Base-by-base conservation (phyloP, 2,329 filamentous ascomycete species). In the Fusarium sp. region DNA sequence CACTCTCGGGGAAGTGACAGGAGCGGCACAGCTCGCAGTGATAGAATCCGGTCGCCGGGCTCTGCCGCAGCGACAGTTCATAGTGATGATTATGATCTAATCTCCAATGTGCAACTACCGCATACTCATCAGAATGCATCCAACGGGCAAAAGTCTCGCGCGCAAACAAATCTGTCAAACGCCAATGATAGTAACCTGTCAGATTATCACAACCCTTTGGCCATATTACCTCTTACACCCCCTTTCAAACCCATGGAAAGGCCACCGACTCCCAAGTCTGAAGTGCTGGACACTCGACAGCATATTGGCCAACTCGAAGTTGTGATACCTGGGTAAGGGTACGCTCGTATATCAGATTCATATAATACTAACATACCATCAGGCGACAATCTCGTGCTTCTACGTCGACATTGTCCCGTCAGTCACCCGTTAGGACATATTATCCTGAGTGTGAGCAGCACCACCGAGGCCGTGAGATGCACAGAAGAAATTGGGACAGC, bases 51-150 rank as follows among this genome's bases (percentile, higher is more conserved):
- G 18, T 82, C 80, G 9, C 69, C 79, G 11, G 66, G 63, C 28
- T 81, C 79, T 8, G 77, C 78, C 42, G 71, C 70, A 36, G 82
- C 83, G 18, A 83, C 82, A 5, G 82, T 84, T 9, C 79, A 81
- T 45, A 83, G 79, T 34, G 82, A 84, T 39, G 82, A 83, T 59
- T 83, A 78, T 36, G 70, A 80, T 13, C 54, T 75, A 10, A 42
- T 63, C 10, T 36, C 70, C 24, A 59, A 62, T 26, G 50, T 61
- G 41, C 62, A 30, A 15, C 12, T 32, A 14, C 12, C 30, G 20
- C 24, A 28, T 26, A 12, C 18, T 36, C 41, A 12, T 24, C n/a
- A 28, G 17, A 36, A 50, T 20, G 22, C 30, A 30, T 39, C 24
- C 20, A 22, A 26, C 57, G 41, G 15, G 39, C 54, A 44, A 20